Base-by-base conservation (phyloP, 2,329 filamentous ascomycete species). In the Metarhizium brunneum region DNA sequence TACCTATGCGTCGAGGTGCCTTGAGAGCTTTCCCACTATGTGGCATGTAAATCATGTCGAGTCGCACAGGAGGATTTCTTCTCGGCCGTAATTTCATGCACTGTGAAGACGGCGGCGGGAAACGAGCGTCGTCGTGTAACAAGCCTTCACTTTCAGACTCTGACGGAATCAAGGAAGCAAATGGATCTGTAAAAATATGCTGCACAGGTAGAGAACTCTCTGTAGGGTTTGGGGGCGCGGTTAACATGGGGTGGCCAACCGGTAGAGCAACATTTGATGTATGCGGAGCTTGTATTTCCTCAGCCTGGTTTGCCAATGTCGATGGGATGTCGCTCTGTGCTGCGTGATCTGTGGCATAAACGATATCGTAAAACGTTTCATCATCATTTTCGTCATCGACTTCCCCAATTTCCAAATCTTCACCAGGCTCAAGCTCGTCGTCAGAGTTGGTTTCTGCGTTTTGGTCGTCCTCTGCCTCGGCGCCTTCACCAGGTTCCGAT, bases 41-140 rank as follows among this genome's bases (percentile, higher is more conserved):
- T 13, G 71, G 71, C 25, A 67, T 66, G 54, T 69, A 73, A 0
- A 65, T 62, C 70, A 72, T 72, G 55, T 69, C 64, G 4, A 65
- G 60, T 14, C 29, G 16, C 8, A 49, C 8, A 47, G 50, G 48
- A 5, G 43, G 55, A 30, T 50, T 8, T 30, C 40, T 29, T 42
- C 14, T 40, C 38, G 54, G 7, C 11, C 10, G 13, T 55, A 30
- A 11, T 43, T 49, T 58, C 42, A 50, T 14, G 18, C 56, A 57
- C 18, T 30, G 29, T 25, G 50, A 36, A 8, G 30, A 29, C 18
- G 53, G 14, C 2, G 52, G 11, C 6, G 11, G 10, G 2, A 2
- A 14, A 50, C 14, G 25, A 3, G 14, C 2, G 4, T 6, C 8
- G 13, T 35, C 8, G 7, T 51, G 16, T 20, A n/a, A 47, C 18